Evolutionary conservation across 805 yeast species (phyloP).

Genomic region (Dipodascus albidus): DNA sequence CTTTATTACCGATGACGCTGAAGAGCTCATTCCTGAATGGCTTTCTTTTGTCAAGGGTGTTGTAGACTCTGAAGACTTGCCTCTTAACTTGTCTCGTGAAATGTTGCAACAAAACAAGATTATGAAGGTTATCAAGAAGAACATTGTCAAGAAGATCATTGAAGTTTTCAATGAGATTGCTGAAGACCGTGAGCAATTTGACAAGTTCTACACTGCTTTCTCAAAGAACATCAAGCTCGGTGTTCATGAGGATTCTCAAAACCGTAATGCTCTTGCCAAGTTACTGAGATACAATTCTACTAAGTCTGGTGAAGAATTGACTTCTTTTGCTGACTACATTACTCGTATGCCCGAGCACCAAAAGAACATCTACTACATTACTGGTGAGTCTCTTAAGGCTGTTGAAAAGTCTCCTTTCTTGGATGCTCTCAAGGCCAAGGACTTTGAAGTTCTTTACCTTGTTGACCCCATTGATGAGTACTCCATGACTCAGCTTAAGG

Average conservation of each 20-base stretch:
- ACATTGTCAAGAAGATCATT: conserved; percentile 94
- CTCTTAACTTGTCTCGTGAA: conserved; percentile 99
- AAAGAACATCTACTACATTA: conserved; percentile 97
- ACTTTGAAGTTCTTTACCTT: conserved; percentile 94
- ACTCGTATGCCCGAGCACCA: conserved; percentile 99
- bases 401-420: conserved; percentile 99
- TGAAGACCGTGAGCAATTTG: conserved; percentile 97
- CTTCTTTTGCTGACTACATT: conserved; percentile 93
- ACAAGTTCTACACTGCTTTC: conserved; percentile 96
- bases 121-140: conserved; percentile 97
- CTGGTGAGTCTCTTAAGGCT: conserved; percentile 97
- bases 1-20: conserved; percentile 99
- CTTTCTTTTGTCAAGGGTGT: conserved; percentile 95
- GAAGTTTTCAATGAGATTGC: conserved; percentile 99
- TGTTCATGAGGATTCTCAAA: conserved; percentile 97
- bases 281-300: conserved; percentile 95
- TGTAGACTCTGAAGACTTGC: conserved; percentile 98
- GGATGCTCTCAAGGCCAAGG: conserved; percentile 96
- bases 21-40: conserved; percentile 99
- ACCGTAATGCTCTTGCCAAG: conserved; percentile 93
- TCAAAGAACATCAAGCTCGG: conserved; percentile 97
- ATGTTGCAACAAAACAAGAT: conserved; percentile 99
- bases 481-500: conserved; percentile 98
- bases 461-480: conserved; percentile 99
- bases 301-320: conserved; percentile 85